Evolutionary conservation across 2,329 filamentous ascomycete species (phyloP), one percentile per base, ranked within the genome.

Genomic region (Exophiala bonariae): DNA sequence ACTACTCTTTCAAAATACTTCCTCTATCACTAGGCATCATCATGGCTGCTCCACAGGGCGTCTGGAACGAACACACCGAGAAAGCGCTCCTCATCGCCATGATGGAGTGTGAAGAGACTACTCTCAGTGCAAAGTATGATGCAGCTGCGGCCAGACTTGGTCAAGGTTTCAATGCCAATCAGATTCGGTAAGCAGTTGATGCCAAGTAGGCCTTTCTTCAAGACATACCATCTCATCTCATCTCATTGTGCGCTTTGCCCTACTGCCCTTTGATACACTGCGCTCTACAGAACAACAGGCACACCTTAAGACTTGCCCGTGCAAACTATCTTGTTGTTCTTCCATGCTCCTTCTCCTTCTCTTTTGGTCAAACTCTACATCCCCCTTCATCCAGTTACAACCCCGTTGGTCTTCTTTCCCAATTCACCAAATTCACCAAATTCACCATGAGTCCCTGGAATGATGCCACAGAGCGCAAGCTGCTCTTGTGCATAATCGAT

Each of bases 401-500:
- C 6, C 23, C 23, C 23, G 11, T 26, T 11, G 6, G 23, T 26
- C 6, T 11, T 26, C 23, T 20, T 17, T 8, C 35, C 19, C 11
- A 19, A 4, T 16, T 5, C 35, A 37, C 20, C n/a, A 5, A 34
- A 6, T n/a, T 18, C 23, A 13, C 28, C 45, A 44, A 37, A 16
- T 16, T 39, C 23, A 26, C 23, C 23, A 26, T 26, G 23, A 19
- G 14, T 34, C 36, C 17, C 28, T 59, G 58, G 58, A 53, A 57
- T 23, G 46, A 41, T 10, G 32, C 18, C 6, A 40, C 50, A 8
- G 54, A 58, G 22, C 49, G 49, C 7, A 54, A 48, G 26, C 54
- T 59, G 10, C 47, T 61, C 3, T 37, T 58, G 9, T 40, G 42
- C 18, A 22, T 49, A 14, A 35, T 58, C 11, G 54, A 59, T 23